A percentile compares a stretch with the other conserved stretches of the same genome.
Conservation (phyloP, 2,329 filamentous ascomycete genomes). For the Pezicula rhizophila region DNA sequence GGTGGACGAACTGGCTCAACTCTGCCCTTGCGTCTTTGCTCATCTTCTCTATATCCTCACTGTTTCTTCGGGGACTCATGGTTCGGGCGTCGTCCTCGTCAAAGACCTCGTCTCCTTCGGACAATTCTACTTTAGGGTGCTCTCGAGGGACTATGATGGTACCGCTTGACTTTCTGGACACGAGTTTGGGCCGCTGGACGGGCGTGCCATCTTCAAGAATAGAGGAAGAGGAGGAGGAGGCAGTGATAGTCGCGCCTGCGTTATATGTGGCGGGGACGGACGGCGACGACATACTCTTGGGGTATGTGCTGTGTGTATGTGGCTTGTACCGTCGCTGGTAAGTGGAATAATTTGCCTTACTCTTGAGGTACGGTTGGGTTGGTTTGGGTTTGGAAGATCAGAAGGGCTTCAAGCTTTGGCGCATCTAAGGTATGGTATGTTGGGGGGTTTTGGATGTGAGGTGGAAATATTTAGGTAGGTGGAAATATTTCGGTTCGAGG, state of each 20-base stretch:
- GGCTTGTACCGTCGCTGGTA: too few relatives aligned
- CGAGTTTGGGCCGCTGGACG: slow-evolving; percentile 54
- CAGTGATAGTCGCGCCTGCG: slow-evolving; percentile 6
- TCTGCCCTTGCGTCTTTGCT: slow-evolving; percentile 73
- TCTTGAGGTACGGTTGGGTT: too few relatives aligned
- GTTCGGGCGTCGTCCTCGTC: slow-evolving; percentile 84
- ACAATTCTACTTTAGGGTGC: slow-evolving; percentile 64
- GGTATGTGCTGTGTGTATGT: too few relatives aligned
- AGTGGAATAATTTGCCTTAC: too few relatives aligned
- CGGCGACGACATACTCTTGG: not conserved
- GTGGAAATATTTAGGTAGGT: too few relatives aligned
- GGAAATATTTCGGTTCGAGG: too few relatives aligned
- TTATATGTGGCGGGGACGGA: not conserved
- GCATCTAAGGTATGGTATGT: too few relatives aligned
- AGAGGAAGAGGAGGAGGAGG: slow-evolving; percentile 16
- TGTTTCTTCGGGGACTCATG: slow-evolving; percentile 90
- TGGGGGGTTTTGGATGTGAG: too few relatives aligned
- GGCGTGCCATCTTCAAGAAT: slow-evolving; percentile 10
- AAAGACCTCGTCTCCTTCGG: slow-evolving; percentile 59
- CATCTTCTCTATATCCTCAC: slow-evolving; percentile 82
- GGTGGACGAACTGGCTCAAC: slow-evolving; percentile 43
- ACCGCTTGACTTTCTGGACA: slow-evolving; percentile 71
- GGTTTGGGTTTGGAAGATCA: too few relatives aligned
- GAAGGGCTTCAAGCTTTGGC: too few relatives aligned
- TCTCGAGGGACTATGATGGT: slow-evolving; percentile 79